Evolutionary conservation across 768 basidiomycete genomes (phyloP).

Genomic region (Punctularia strigosozonata): DNA sequence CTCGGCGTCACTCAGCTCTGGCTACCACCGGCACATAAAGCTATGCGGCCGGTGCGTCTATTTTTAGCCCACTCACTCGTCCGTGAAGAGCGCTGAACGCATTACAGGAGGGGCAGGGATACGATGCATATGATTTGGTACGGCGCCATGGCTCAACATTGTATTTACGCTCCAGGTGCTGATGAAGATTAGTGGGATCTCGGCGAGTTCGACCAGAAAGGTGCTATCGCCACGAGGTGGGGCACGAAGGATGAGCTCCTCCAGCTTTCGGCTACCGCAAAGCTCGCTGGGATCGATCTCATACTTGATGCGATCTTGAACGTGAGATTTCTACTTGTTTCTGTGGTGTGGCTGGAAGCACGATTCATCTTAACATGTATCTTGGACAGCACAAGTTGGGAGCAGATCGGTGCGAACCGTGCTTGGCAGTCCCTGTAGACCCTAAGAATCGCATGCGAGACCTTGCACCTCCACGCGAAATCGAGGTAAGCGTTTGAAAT

Average conservation of each 20-base stretch:
- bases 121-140: conserved; percentile 82
- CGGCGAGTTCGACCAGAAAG: conserved; percentile 76
- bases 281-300: conserved; percentile 56
- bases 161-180: not conserved
- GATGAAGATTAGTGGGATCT: conserved; percentile 62
- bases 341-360: not conserved
- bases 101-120: conserved; percentile 56
- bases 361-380: conserved; percentile 1
- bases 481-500: conserved; percentile 39
- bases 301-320: conserved; percentile 86
- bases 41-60: conserved; percentile 40
- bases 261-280: conserved; percentile 55
- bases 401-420: conserved; percentile 63
- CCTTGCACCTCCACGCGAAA: conserved; percentile 45
- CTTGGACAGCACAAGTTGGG: conserved; percentile 66
- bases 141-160: conserved; percentile 7
- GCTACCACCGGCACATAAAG: conserved; percentile 80
- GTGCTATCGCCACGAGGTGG: conserved; percentile 66
- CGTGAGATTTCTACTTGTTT: conserved; percentile 26
- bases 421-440: conserved; percentile 62
- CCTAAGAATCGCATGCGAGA: conserved; percentile 52
- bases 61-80: conserved; percentile 2
- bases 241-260: conserved; percentile 76
- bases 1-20: conserved; percentile 74
- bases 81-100: not conserved